Conservation (phyloP, 1,284 basidiomycete genomes). For the Anthracocystis setariae region DNA sequence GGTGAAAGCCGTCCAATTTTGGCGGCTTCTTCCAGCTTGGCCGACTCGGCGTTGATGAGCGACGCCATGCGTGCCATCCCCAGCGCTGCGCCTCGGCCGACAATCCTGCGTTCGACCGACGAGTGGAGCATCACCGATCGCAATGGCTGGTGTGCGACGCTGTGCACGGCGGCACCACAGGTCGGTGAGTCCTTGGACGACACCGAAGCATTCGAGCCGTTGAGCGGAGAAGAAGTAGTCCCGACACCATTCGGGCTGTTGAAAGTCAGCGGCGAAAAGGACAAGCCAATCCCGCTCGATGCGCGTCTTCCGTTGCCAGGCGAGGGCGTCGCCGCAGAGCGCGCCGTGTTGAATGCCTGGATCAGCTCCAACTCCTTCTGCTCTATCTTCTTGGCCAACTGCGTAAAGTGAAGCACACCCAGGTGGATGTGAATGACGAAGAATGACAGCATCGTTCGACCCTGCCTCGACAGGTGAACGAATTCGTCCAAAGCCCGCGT, state of each 20-base stretch:
- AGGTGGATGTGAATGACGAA: slow-evolving; percentile 51
- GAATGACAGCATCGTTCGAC: slow-evolving; percentile 37
- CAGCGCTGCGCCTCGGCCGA: slow-evolving; percentile 30
- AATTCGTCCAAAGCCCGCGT: slow-evolving; percentile 42
- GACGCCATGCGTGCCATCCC: slow-evolving; percentile 39
- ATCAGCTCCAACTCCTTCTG: slow-evolving; percentile 45
- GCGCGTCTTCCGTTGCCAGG: neutral
- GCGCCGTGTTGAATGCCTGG: slow-evolving; percentile 28
- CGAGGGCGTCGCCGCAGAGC: neutral
- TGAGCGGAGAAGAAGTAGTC: neutral
- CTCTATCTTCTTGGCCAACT: slow-evolving; percentile 41
- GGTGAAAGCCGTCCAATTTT: slow-evolving; percentile 11
- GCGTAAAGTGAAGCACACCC: slow-evolving; percentile 42
- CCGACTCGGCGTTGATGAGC: slow-evolving; percentile 37
- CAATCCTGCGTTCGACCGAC: slow-evolving; percentile 25
- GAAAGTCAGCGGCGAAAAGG: slow-evolving; percentile 21
- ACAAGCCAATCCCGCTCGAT: neutral
- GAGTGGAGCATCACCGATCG: slow-evolving; percentile 27
- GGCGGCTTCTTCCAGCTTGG: slow-evolving; percentile 22
- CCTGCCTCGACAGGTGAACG: slow-evolving; percentile 39
- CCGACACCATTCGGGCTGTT: too few species aligned
- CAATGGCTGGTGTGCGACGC: slow-evolving; percentile 6
- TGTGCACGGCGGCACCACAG: neutral
- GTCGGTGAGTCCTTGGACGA: too few species aligned
- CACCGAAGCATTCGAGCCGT: slow-evolving; percentile 5